phyloP scores from a whole-genome alignment of 2,329 filamentous ascomycete genomes.

The Fusarium liriodendri region DNA sequence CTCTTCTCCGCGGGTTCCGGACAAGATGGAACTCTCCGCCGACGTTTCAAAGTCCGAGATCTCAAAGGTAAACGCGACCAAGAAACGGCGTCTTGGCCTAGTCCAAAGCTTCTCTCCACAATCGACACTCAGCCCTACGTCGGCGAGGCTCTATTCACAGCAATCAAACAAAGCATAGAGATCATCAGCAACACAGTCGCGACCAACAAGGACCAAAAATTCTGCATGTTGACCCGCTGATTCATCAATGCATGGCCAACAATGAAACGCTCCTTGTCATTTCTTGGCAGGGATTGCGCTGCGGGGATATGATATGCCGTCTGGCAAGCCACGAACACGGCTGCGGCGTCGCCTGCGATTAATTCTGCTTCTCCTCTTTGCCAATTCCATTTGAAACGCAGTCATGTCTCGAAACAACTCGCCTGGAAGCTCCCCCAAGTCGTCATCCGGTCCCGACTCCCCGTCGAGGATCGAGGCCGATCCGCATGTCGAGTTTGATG shows the following conservation, averaged over 20 bases:
- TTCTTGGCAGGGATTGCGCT: not conserved
- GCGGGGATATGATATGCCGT: not conserved
- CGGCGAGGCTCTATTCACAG: too few relatives aligned
- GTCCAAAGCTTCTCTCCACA: not conserved
- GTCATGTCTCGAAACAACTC: constrained; percentile 13
- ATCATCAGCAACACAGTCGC: not conserved
- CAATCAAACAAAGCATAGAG: not conserved
- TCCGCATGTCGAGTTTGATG: not conserved
- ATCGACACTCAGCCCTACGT: not conserved
- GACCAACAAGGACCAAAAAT: not conserved
- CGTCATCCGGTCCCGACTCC: not conserved
- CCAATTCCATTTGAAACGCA: not conserved
- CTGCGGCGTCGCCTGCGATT: not conserved
- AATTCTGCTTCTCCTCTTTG: not conserved
- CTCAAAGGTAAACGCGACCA: not conserved
- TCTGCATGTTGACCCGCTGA: not conserved
- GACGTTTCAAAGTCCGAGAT: too few relatives aligned
- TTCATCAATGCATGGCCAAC: not conserved
- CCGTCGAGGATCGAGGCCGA: not conserved
- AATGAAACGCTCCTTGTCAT: not conserved
- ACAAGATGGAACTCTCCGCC: not conserved
- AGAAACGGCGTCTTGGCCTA: not conserved
- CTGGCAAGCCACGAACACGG: not conserved
- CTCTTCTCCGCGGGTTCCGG: not conserved
- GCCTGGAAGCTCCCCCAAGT: constrained; percentile 1